Evolutionary conservation across 495 filamentous ascomycete species (phyloP), one percentile per base, ranked within the genome.

Genomic region (Oidiodendron maius): DNA sequence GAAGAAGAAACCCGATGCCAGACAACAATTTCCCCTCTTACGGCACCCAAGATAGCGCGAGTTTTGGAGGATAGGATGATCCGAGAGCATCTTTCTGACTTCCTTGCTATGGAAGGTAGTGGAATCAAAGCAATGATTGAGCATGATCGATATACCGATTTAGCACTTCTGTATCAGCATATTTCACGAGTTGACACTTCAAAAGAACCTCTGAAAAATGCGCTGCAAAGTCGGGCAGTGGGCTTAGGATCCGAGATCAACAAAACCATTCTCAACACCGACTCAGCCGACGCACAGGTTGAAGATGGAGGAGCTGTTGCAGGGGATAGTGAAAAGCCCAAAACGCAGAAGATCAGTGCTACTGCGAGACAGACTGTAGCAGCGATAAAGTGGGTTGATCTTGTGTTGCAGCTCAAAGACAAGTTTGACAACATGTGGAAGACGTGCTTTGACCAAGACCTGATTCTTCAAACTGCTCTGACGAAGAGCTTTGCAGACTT

Each of bases 321-420:
- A 22, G 68, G 65, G 40, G 63, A 61, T 25, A 61, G 62, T 1
- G 75, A 72, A 3, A 76, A 75, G 38, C 66, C 68, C 6, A 75
- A 76, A 21, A 68, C 71, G 23, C 70, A 63, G 9, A 64, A 69
- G 25, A 69, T 67, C 39, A 70, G 58, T 45, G 66, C 70, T 16
- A 60, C 73, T 0, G 71, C 72, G n/a, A 74, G 76, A 48, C 64
- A 67, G 53, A 97, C 94, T 1, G 71, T 75, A 3, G 82, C 88
- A 1, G 94, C 93, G 0, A 89, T 97, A 58, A 85, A 86, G 54
- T 99, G 93, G 93, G 94, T 99, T 2, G 86, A 95, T 55, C 89
- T 93, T 44, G 85, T 97, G 1, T 68, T 99, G 17, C 62, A 64
- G 11, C 70, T 99, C 4, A 96, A 96, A 61, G 82, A 83, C 55